Percentiles rank a stretch among this genome's conserved stretches.
phyloP scores from a whole-genome alignment of 352 stramenopile species.

The Blastocystis sp. region DNA sequence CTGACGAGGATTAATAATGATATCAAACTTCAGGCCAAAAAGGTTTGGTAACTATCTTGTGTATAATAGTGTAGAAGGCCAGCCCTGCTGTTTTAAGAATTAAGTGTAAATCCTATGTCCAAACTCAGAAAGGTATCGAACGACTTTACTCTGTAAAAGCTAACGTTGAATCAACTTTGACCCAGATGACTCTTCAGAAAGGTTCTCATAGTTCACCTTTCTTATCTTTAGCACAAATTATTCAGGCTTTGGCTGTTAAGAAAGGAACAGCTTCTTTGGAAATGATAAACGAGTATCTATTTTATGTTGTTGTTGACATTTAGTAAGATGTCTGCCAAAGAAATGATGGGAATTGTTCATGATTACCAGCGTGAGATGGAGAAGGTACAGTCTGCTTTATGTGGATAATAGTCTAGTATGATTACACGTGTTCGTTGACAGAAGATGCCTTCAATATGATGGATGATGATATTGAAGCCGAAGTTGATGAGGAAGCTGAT shows the following conservation, averaged over 20 bases:
- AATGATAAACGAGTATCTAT: not conserved
- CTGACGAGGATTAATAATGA: not conserved
- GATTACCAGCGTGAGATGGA: conserved; percentile 13
- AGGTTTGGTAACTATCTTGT: not conserved
- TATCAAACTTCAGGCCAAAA: conserved; percentile 1
- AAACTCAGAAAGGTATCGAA: conserved; percentile 5
- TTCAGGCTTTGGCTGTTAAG: not conserved
- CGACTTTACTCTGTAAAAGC: not conserved
- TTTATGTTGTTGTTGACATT: not conserved
- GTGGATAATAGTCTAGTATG: not conserved
- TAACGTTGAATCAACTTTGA: conserved; percentile 13
- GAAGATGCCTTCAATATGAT: not conserved
- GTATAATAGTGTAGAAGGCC: not conserved
- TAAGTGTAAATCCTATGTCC: conserved; percentile 8
- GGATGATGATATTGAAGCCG: conserved; percentile 24
- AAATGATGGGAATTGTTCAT: not conserved
- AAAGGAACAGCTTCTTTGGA: conserved; percentile 13
- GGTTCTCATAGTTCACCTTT: not conserved
- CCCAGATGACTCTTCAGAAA: conserved; percentile 2
- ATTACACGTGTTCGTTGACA: not conserved
- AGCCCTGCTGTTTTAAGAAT: not conserved
- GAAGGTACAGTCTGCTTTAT: not conserved
- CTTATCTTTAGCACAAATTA: not conserved
- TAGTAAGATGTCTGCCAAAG: conserved; percentile 14
- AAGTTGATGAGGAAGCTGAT: conserved; percentile 50